Base-by-base conservation (phyloP, 2,329 filamentous ascomycete species). In the Chaetomium sp. region DNA sequence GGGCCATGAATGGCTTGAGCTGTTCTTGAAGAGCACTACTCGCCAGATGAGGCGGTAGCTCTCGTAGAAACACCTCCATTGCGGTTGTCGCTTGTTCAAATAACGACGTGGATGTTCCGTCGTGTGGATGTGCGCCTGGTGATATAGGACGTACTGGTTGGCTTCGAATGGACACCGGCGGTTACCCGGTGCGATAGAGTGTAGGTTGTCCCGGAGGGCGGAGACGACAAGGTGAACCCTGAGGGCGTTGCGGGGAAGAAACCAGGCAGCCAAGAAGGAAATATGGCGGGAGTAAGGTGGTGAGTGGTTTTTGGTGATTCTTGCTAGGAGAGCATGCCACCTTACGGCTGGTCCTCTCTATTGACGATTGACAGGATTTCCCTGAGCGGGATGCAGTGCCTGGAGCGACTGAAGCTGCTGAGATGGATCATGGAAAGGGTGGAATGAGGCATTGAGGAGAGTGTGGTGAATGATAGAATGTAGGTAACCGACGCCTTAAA, bases 61-160 rank as follows among this genome's bases (percentile, higher is more conserved):
- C 78, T 16, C 60, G 67, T 35, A 85, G 69, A 42, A 79, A 79
- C 12, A 82, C 77, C 66, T 85, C 82, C 79, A 85, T 84, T 6
- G 45, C 8, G 45, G 19, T 23, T 23, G 21, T 47, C 19, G 21
- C n/a, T 23, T 12, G 8, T 23, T 23, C n/a, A 23, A 47, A 10
- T n/a, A 7, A 23, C 21, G 21, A 47, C n/a, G 3, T n/a, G 8
- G 45, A 16, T 7, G 16, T 38, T 38, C 5, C 38, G 38, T n/a
- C 38, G 38, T 16, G 13, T 16, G 38, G 38, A 19, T n/a, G 16
- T 42, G 16, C 38, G 5, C 38, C 5, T 19, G 16, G 16, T 8
- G 7, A n/a, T 7, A 42, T 3, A 8, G 38, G 7, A 42, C 38
- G 38, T 19, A 38, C 13, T 16, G 35, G 35, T 35, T n/a, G 38